These are phyloP conservation scores for Auxenochlorella protothecoides DNA, from an alignment of 139 green algal species.

Conservation along the genomic window DNA sequence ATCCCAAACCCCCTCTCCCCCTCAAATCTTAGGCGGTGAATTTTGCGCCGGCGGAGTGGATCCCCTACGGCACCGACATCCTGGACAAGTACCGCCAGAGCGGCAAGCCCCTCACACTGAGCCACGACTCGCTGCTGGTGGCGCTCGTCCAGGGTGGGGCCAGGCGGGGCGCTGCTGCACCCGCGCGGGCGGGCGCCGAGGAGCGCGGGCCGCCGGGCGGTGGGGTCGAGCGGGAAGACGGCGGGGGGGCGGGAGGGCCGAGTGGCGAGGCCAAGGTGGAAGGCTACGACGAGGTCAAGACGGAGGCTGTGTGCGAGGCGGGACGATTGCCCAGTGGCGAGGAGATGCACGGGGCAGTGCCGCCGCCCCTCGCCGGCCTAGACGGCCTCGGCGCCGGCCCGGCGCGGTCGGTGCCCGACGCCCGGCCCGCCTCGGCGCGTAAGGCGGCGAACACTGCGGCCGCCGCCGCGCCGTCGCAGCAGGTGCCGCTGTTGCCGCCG, in stretches of 20 bases:
- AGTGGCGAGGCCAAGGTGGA: too few relatives aligned
- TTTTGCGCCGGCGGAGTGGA: constrained; percentile 82
- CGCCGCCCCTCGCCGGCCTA: background rate
- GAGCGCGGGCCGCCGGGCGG: background rate
- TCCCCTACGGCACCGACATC: constrained; percentile 56
- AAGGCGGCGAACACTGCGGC: background rate
- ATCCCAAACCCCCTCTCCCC: too few relatives aligned
- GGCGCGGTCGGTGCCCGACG: background rate
- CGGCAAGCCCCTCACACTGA: constrained; percentile 38
- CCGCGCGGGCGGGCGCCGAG: background rate
- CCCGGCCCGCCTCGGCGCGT: background rate
- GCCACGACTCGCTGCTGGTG: constrained; percentile 56
- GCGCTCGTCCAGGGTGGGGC: constrained; percentile 23
- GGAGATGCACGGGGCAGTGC: background rate
- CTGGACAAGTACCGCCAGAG: constrained; percentile 43
- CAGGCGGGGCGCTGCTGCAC: constrained; percentile 8
- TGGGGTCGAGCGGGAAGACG: background rate
- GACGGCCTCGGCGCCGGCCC: background rate
- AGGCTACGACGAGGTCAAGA: background rate
- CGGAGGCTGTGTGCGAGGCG: background rate
- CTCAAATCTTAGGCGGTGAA: constrained; percentile 74
- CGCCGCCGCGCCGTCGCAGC: background rate
- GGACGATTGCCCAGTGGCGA: background rate
- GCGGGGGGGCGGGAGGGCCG: too few relatives aligned
- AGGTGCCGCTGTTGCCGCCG: background rate